Evolutionary conservation across 495 filamentous ascomycete species (phyloP), one percentile per base, ranked within the genome.

Genomic region (Penicillium canariense): DNA sequence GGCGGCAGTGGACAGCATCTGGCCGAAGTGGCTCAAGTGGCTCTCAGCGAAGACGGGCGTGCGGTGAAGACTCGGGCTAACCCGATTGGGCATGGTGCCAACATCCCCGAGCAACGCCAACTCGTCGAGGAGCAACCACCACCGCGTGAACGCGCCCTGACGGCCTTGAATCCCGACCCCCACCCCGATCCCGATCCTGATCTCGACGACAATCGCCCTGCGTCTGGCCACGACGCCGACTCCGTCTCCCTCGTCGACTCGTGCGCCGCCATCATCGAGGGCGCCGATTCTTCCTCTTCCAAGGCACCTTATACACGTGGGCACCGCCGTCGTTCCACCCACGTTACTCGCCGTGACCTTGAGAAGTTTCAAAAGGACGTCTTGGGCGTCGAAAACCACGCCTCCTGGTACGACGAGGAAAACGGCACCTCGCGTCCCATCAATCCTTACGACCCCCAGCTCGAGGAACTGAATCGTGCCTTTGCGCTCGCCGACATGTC

Each of bases 261-360:
- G 42, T 47, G 52, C 40, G 56, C 69, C 68, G 68, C 65, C 70
- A 75, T 58, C 62, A 74, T 72, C 68, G 70, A 68, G 65, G 62
- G 60, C 49, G 61, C 61, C 49, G 61, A 58, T 50, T 49, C 66
- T 54, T 44, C 68, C 65, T 44, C 63, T 67, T 65, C 71, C 65
- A 70, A 70, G 66, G 65, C 68, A 67, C 60, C 68, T 48, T 76
- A 67, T 55, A 64, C 73, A 42, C 73, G 71, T 70, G 71, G 73
- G 63, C 73, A 76, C 55, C 73, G 73, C 57, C 73, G 73, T 67
- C 73, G 73, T 59, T 73, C 73, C 54, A 76, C 73, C 62, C 73
- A 72, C 71, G 72, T 76, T 49, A 71, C 66, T 63, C 69, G 63
- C 50, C 66, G 66, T 56, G 73, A 76, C 70, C 70, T 76, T 62